phyloP scores from a whole-genome alignment of 768 basidiomycete species.

The Mrakia blollopis region DNA sequence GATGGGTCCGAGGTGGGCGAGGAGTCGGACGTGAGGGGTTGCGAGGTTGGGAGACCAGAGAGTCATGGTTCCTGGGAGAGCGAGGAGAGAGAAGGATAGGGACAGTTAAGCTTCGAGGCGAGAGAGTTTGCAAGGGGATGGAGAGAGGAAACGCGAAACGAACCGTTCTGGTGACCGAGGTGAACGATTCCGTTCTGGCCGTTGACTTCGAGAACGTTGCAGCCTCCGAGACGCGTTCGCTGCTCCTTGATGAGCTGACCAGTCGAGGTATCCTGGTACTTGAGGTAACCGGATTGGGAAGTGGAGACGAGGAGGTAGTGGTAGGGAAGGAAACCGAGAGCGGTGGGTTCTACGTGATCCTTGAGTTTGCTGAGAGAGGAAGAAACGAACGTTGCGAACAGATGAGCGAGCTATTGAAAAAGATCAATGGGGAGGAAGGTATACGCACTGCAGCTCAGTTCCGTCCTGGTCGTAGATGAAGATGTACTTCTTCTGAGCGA shows the following conservation, averaged over 20 bases:
- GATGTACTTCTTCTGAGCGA: slow-evolving; percentile 91
- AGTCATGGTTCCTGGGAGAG: slow-evolving; percentile 59
- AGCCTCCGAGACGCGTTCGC: slow-evolving; percentile 82
- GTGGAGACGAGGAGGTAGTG: slow-evolving; percentile 76
- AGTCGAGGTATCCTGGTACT: slow-evolving; percentile 96
- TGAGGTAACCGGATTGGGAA: slow-evolving; percentile 70
- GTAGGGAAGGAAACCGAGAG: slow-evolving; percentile 87
- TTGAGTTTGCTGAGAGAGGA: slow-evolving; percentile 42
- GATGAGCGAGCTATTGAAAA: neutral
- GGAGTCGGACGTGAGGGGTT: slow-evolving; percentile 81
- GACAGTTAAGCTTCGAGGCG: too few species aligned
- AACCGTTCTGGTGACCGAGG: slow-evolving; percentile 87
- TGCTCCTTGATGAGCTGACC: slow-evolving; percentile 80
- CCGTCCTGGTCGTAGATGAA: slow-evolving; percentile 94
- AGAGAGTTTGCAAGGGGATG: neutral
- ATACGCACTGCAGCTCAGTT: slow-evolving; percentile 72
- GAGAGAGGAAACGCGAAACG: slow-evolving; percentile 9
- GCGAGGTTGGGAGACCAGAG: slow-evolving; percentile 94
- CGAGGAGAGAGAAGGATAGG: neutral
- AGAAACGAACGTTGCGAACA: neutral
- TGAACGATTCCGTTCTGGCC: slow-evolving; percentile 88
- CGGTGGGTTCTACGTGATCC: slow-evolving; percentile 69
- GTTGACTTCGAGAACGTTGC: slow-evolving; percentile 82
- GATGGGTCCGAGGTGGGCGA: slow-evolving; percentile 86
- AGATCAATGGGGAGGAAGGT: slow-evolving; percentile 45